These are phyloP conservation scores for Aquanectria penicillioides DNA, from an alignment of 2,329 filamentous ascomycete species.

Conservation along the genomic window DNA sequence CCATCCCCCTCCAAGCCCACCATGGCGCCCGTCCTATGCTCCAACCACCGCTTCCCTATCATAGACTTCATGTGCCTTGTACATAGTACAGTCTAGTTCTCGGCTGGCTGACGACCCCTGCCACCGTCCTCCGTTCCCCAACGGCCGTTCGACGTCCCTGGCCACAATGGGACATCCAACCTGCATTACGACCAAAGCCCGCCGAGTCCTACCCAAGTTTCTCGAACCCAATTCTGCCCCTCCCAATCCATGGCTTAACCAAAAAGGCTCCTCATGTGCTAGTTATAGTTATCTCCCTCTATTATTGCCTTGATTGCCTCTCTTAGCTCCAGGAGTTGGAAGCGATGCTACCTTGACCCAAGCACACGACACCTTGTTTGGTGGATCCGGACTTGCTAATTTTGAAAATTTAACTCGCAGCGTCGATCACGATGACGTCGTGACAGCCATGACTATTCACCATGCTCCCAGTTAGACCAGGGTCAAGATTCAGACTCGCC, in stretches of 20 bases:
- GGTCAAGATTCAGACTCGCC: background rate
- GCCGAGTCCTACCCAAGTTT: constrained; percentile 1
- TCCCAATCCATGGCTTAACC: no score
- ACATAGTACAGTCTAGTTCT: no score
- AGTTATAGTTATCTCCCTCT: background rate
- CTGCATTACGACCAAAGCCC: background rate
- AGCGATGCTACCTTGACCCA: constrained; percentile 12
- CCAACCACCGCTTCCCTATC: background rate
- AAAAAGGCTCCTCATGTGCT: background rate
- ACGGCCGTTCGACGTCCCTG: constrained; percentile 9
- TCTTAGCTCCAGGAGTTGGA: background rate
- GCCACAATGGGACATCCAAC: constrained; percentile 11
- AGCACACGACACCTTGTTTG: no score
- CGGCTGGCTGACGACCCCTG: constrained; percentile 8
- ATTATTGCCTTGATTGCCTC: background rate
- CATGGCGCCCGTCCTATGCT: no score
- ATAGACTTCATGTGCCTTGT: no score
- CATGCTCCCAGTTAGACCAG: background rate
- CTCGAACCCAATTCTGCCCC: background rate
- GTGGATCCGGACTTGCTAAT: constrained; percentile 6
- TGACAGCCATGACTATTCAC: background rate
- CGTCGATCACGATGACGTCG: constrained; percentile 23
- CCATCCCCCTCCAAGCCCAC: no score
- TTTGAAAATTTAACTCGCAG: constrained; percentile 21
- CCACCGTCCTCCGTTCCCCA: constrained; percentile 2